Evolutionary conservation across 106 monocot genomes (phyloP), one percentile per base, ranked within the genome.

Genomic region (Posidonia australis): DNA sequence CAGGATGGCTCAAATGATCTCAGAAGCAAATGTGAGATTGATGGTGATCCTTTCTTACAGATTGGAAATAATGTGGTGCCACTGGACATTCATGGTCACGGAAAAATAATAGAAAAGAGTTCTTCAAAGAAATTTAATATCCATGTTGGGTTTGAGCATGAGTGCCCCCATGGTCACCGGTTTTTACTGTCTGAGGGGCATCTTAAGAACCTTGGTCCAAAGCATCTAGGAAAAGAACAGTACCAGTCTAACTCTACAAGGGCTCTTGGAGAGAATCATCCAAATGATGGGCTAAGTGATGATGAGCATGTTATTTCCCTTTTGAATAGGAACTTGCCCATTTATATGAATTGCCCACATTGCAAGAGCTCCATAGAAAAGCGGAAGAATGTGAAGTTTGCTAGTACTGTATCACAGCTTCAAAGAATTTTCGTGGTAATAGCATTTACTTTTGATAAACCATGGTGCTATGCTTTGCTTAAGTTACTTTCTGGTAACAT

Each of bases 321-420:
- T 44, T 79, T 98, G 62, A 84, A 84, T 64, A 80, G 80, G 29
- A 81, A 88, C 31, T 76, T 98, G 73, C 98, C 91, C 1, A 25
- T 98, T 69, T 91, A 83, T 79, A 98, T 98, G 91, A 81, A 85
- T 5, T 98, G 98, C n/a, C 98, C 90, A 26, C 77, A 98, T 59
- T 98, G 98, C 62, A 76, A 54, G 67, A 72, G 68, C 13, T 70
- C 81, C 31, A 57, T 26, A 17, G 74, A 71, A 60, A 69, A 45
- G 60, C 20, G 21, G 13, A 64, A 74, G 65, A 72, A 83, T 43
- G 58, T 71, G 66, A 90, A 87, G 67, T 91, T 98, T 81, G 77
- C 91, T 19, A 80, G 81, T 79, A 81, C 73, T 25, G 43, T 82
- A 63, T 98, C 98, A 54, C 98, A 98, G 62, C 98, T 98, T 76